These are phyloP conservation scores for Geoglossum cookeanum DNA, from an alignment of 2,329 filamentous ascomycete species.

Conservation along the genomic window DNA sequence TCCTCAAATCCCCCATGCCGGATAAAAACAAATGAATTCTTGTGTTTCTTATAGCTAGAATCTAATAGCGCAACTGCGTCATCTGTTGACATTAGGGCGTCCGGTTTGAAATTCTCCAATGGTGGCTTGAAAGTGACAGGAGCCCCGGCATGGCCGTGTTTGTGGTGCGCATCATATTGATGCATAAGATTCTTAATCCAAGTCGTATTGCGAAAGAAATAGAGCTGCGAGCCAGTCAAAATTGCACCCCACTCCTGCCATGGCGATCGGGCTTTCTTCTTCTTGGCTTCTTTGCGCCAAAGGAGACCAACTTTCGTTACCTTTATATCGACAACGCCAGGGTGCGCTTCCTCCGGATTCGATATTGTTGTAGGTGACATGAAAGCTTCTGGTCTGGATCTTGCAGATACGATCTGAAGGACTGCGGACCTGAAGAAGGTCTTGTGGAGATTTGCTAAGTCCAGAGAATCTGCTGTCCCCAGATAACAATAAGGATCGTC, in stretches of 20 bases:
- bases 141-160: slow-evolving; percentile 51
- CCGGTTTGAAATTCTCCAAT: slow-evolving; percentile 79
- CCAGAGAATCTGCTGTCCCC: slow-evolving; percentile 54
- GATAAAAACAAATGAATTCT: slow-evolving; percentile 83
- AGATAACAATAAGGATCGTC: slow-evolving; percentile 86
- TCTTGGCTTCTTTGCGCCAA: slow-evolving; percentile 88
- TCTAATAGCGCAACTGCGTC: slow-evolving; percentile 80
- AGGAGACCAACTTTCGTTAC: slow-evolving; percentile 88
- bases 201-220: slow-evolving; percentile 81
- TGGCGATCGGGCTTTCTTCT: slow-evolving; percentile 81
- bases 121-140: slow-evolving; percentile 84
- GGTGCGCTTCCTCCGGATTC: slow-evolving; percentile 71
- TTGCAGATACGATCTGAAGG: slow-evolving; percentile 82
- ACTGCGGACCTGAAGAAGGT: slow-evolving; percentile 85
- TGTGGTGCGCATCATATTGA: slow-evolving; percentile 69
- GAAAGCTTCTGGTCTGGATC: slow-evolving; percentile 87
- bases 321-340: slow-evolving; percentile 91
- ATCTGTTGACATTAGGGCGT: slow-evolving; percentile 82
- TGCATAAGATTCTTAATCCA: slow-evolving; percentile 87
- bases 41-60: slow-evolving; percentile 79
- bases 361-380: slow-evolving; percentile 71
- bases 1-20: slow-evolving; percentile 77
- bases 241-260: slow-evolving; percentile 99
- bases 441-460: slow-evolving; percentile 64
- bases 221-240: slow-evolving; percentile 87